A percentile compares a stretch with the other conserved stretches of the same genome.
Evolutionary conservation across 1,139 yeast species (phyloP).

Genomic region (Oligophagozyma castellii): DNA sequence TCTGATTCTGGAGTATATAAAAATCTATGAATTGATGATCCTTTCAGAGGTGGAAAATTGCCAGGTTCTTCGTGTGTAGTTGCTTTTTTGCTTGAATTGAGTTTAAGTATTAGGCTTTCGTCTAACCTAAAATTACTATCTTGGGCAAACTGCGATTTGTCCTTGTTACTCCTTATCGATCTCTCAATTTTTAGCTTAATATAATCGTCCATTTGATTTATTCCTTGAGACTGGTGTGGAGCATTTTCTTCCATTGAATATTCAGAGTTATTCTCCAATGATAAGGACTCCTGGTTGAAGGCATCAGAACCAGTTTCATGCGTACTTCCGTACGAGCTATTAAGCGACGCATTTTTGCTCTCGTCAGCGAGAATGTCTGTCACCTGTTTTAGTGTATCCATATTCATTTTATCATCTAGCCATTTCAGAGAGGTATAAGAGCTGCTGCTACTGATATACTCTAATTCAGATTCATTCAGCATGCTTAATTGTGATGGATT

Average conservation of each 20-base stretch:
- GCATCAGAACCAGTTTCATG: too few species aligned
- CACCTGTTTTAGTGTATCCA: background rate
- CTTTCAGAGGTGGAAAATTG: constrained; percentile 1
- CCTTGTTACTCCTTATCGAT: constrained; percentile 13
- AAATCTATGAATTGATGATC: constrained; percentile 25
- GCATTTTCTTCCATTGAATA: background rate
- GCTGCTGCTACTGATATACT: constrained; percentile 18
- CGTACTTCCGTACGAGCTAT: too few species aligned
- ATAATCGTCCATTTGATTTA: constrained; percentile 1
- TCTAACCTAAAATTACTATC: constrained; percentile 17
- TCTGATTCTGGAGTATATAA: background rate
- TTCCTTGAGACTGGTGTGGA: background rate
- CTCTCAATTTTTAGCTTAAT: constrained; percentile 6
- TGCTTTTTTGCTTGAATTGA: constrained; percentile 5
- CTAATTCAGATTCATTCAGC: constrained; percentile 24
- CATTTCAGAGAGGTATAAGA: constrained; percentile 12
- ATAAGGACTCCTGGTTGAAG: background rate
- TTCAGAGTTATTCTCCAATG: background rate
- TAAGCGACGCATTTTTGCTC: background rate
- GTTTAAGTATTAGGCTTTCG: constrained; percentile 12
- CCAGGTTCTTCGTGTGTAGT: background rate
- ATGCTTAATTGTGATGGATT: constrained; percentile 27
- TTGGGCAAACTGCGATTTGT: constrained; percentile 14
- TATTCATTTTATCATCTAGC: background rate
- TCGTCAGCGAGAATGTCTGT: background rate